Evolutionary conservation across 345 rosid genomes (phyloP).

Genomic region (Raphanus sativus): DNA sequence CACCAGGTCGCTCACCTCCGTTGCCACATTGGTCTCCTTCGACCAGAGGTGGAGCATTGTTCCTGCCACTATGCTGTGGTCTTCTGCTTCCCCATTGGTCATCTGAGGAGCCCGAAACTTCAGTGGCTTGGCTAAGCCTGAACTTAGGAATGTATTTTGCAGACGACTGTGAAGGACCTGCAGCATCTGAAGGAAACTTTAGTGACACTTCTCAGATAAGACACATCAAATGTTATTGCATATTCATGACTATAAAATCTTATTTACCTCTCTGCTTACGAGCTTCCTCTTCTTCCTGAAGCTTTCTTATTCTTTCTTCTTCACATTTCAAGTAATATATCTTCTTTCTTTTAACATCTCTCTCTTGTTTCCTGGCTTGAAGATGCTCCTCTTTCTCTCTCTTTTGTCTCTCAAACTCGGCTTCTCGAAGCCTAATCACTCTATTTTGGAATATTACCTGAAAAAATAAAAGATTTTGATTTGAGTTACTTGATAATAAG

Average conservation of each 20-base stretch:
- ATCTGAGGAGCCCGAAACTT: slow-evolving; percentile 38
- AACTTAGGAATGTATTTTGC: background rate
- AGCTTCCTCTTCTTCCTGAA: slow-evolving; percentile 87
- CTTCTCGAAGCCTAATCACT: slow-evolving; percentile 63
- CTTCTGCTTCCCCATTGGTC: slow-evolving; percentile 52
- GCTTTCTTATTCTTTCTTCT: slow-evolving; percentile 63
- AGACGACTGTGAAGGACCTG: background rate
- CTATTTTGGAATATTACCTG: slow-evolving; percentile 73
- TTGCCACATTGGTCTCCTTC: slow-evolving; percentile 51
- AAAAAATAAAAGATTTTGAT: background rate
- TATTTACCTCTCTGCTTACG: slow-evolving; percentile 66
- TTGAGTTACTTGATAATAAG: background rate
- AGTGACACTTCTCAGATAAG: background rate
- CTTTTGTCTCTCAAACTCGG: slow-evolving; percentile 65
- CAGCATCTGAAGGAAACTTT: background rate
- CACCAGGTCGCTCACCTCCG: slow-evolving; percentile 46
- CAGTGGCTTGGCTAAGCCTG: slow-evolving; percentile 20
- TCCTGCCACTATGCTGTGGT: slow-evolving; percentile 29
- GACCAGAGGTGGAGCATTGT: slow-evolving; percentile 25
- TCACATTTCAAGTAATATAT: slow-evolving; percentile 61
- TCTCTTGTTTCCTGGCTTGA: slow-evolving; percentile 65
- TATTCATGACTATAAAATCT: background rate
- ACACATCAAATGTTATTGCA: background rate
- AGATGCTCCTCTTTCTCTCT: slow-evolving; percentile 74
- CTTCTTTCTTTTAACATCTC: slow-evolving; percentile 69